Evolutionary conservation across 257 asterid genomes (phyloP).

Genomic region (Plectranthus barbatus): DNA sequence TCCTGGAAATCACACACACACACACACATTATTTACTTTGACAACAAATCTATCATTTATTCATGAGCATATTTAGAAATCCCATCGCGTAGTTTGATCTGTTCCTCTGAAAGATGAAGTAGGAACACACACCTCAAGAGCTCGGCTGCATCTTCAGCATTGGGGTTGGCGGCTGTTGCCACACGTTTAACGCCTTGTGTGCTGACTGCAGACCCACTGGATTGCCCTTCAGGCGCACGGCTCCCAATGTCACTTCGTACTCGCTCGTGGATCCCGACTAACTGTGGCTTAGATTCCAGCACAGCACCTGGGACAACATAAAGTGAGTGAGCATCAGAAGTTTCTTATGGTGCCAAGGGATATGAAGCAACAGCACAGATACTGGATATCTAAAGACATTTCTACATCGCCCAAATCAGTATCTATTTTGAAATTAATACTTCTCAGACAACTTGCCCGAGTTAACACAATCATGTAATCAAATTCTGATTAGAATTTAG

Average conservation of each 20-base stretch:
- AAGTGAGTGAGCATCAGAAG: not conserved
- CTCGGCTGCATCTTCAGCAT: constrained; percentile 78
- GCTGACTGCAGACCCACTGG: constrained; percentile 20
- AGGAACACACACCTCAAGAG: constrained; percentile 73
- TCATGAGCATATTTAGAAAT: not conserved
- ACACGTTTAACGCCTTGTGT: constrained; percentile 55
- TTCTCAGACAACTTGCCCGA: not conserved
- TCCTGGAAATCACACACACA: constrained; percentile 31
- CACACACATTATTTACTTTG: not conserved
- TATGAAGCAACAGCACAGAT: not conserved
- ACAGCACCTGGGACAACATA: constrained; percentile 52
- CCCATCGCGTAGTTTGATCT: not conserved
- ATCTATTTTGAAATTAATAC: not conserved
- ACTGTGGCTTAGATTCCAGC: constrained; percentile 71
- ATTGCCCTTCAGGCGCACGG: constrained; percentile 26
- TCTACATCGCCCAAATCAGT: not conserved
- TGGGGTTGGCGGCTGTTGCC: constrained; percentile 54
- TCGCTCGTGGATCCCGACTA: constrained; percentile 85
- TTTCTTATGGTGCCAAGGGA: not conserved
- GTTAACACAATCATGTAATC: not conserved
- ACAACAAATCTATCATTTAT: not conserved
- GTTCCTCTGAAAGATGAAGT: too few species aligned
- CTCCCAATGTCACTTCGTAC: constrained; percentile 77
- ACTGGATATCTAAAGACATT: not conserved
- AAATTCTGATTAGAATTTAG: not conserved